Conservation (phyloP, 2,329 filamentous ascomycete genomes). For the Balansia obtecta region DNA sequence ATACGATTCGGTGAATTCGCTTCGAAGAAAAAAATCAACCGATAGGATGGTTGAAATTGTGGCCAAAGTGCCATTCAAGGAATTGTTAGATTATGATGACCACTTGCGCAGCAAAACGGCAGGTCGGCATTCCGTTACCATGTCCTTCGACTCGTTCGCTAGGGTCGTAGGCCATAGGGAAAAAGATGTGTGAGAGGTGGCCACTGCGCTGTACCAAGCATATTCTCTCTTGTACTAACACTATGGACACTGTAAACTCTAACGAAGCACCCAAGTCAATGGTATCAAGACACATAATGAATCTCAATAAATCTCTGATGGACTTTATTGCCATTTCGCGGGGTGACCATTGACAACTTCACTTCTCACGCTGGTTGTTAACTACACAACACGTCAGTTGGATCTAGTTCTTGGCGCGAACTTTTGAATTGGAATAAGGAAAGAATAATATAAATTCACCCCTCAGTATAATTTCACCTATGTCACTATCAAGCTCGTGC, state of each 20-base stretch:
- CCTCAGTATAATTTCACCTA: neutral
- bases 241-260: too few species aligned
- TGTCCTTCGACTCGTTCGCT: conserved; percentile 47
- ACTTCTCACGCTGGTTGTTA: too few species aligned
- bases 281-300: too few species aligned
- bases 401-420: too few species aligned
- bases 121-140: conserved; percentile 53
- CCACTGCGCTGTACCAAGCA: neutral
- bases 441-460: too few species aligned
- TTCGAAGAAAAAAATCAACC: conserved; percentile 35
- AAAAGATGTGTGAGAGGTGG: conserved; percentile 28
- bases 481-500: neutral
- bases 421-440: too few species aligned
- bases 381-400: too few species aligned
- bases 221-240: neutral
- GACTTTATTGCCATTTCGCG: too few species aligned
- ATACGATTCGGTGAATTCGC: conserved; percentile 50
- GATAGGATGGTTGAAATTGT: conserved; percentile 52
- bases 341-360: too few species aligned
- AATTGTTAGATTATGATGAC: conserved; percentile 92
- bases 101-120: conserved; percentile 80
- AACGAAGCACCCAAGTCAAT: too few species aligned
- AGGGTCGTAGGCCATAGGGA: conserved; percentile 41
- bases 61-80: conserved; percentile 82
- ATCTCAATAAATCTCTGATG: too few species aligned